phyloP scores from a whole-genome alignment of 306 rosid species.

The Malus fusca region DNA sequence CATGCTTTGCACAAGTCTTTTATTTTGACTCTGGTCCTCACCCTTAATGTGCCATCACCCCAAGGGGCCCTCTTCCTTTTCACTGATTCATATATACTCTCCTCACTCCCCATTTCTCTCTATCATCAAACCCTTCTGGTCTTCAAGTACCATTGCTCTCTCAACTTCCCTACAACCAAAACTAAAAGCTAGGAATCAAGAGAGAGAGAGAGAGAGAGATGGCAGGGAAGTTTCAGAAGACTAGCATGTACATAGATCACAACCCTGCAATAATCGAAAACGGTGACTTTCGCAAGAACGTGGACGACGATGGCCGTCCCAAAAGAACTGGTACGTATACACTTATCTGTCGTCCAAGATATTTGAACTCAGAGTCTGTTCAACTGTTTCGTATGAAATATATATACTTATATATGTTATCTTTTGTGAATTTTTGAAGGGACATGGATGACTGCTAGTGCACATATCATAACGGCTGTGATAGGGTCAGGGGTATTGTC shows the following conservation, averaged over 20 bases:
- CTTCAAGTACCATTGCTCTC: background rate
- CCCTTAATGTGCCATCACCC: background rate
- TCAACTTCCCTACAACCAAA: background rate
- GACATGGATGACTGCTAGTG: conserved; percentile 95
- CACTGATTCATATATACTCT: conserved; percentile 17
- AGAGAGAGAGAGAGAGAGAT: conserved; percentile 3
- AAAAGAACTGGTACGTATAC: conserved; percentile 59
- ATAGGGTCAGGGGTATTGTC: conserved; percentile 96
- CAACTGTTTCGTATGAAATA: background rate
- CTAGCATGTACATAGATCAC: conserved; percentile 54
- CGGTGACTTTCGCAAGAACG: conserved; percentile 37
- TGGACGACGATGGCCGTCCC: conserved; percentile 77
- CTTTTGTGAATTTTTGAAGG: conserved; percentile 30
- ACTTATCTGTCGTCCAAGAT: background rate
- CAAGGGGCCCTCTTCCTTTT: background rate
- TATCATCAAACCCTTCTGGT: background rate
- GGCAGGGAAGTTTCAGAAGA: conserved; percentile 42
- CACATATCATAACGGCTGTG: conserved; percentile 93
- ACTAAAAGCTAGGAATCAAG: background rate
- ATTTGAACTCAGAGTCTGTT: background rate
- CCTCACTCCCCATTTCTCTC: background rate
- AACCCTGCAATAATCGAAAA: conserved; percentile 34
- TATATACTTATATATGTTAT: background rate
- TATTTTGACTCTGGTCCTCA: conserved; percentile 31
- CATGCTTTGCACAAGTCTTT: background rate